Base-by-base conservation (phyloP, 768 basidiomycete species). In the Termitomyces sp. region DNA sequence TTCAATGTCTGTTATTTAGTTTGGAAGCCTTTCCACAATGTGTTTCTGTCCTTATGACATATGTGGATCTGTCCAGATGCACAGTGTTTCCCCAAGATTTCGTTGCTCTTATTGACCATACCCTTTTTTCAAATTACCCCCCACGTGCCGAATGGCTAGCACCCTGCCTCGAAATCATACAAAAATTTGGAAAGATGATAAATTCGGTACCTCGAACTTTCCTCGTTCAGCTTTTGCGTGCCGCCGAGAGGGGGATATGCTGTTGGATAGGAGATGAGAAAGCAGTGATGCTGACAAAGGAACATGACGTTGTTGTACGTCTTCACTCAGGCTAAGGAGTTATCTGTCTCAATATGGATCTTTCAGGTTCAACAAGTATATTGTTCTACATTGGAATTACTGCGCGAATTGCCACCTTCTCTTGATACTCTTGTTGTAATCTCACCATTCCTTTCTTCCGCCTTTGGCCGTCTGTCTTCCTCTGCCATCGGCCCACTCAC, bases 241-340 rank as follows among this genome's bases (percentile, higher is more conserved):
- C 56, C 11, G 65, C 80, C 26, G 70, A 73, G 22, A 63, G 69
- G 34, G 65, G 78, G 21, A 59, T 84, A 5, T 70, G 69, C 51
- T 59, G 67, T 30, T 87, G 85, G 85, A 76, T 86, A 21, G 71
- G 71, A 42, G 84, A 85, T 55, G 71, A 71, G 37, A 43, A 59
- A 0, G 67, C 70, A 22, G 55, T 71, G 15, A 68, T 86, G 47
- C 60, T 68, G 2, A 71, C 73, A 4, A 61, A 70, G 7, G 76
- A 82, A 30, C 78, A 81, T 53, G 77, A 77, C 49, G 65, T 70
- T 45, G 58, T 79, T 56, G 85, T 85, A 64, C 40, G 77, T 63
- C 17, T 38, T 24, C 21, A 34, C 61, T 58, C 57, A 10, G 58
- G 35, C 21, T 46, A 34, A 14, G 21, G 43, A 11, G 21, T 48